Conservation (phyloP, 371 early-diverging fungal species). For the Mucor velutinosus region DNA sequence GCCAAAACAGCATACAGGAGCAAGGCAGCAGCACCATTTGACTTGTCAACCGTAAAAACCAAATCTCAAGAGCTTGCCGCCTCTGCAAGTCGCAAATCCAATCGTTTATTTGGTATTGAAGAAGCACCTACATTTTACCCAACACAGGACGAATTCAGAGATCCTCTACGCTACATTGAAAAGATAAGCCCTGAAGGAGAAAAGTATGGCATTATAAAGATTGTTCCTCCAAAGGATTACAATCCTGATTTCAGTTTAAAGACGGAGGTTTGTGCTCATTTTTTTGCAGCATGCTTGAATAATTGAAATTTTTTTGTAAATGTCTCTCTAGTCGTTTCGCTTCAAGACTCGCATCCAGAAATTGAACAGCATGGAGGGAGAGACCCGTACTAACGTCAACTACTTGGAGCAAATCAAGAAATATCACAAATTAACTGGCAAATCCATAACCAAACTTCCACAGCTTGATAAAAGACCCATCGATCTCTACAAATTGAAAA, state of each 20-base stretch:
- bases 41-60: conserved; percentile 15
- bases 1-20: not conserved
- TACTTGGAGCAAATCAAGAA: conserved; percentile 89
- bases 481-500: conserved; percentile 82
- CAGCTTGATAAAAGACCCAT: conserved; percentile 84
- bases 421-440: conserved; percentile 83
- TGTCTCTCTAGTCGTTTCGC: conserved; percentile 78
- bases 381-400: conserved; percentile 83
- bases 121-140: conserved; percentile 87
- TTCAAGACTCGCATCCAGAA: conserved; percentile 90
- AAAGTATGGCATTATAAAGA: conserved; percentile 87
- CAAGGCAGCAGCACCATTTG: conserved; percentile 5
- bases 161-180: conserved; percentile 86
- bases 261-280: conserved; percentile 62
- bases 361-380: conserved; percentile 91
- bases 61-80: not conserved
- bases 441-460: conserved; percentile 75
- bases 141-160: conserved; percentile 78
- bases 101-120: conserved; percentile 62
- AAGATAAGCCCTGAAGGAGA: conserved; percentile 81
- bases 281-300: not conserved
- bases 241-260: conserved; percentile 84
- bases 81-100: not conserved
- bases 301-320: too few relatives aligned
- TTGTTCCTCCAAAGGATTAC: conserved; percentile 89